These are phyloP conservation scores for Verticillium tricorpus DNA, from an alignment of 2,329 filamentous ascomycete species.

Conservation along the genomic window DNA sequence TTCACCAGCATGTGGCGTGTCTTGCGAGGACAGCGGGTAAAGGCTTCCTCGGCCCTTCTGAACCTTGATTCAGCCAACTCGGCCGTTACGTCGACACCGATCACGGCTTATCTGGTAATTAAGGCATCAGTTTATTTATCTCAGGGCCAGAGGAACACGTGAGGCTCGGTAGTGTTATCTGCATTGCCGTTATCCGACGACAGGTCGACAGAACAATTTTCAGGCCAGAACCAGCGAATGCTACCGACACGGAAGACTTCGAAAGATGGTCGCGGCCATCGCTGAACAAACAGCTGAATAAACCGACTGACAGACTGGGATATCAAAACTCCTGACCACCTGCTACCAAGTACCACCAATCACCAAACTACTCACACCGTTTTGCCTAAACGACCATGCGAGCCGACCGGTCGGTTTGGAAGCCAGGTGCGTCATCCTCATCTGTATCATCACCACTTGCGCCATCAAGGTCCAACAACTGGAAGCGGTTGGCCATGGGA, in stretches of 20 bases:
- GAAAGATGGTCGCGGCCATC: too few relatives aligned
- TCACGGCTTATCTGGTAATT: constrained; percentile 24
- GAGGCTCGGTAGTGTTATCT: too few relatives aligned
- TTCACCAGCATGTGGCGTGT: too few relatives aligned
- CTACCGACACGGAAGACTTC: too few relatives aligned
- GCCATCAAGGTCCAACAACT: constrained; percentile 49
- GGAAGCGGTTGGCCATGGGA: constrained; percentile 55
- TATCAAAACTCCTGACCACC: neutral
- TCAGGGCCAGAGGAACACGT: too few relatives aligned
- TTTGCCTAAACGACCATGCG: neutral
- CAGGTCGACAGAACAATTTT: too few relatives aligned
- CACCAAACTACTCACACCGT: neutral
- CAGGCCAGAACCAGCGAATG: too few relatives aligned
- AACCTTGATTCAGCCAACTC: constrained; percentile 52
- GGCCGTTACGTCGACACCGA: constrained; percentile 50
- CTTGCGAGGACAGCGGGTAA: too few relatives aligned
- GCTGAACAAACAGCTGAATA: neutral
- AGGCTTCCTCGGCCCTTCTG: neutral
- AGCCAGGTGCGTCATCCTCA: constrained; percentile 12
- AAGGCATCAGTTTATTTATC: too few relatives aligned
- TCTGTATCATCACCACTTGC: constrained; percentile 27
- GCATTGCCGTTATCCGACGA: too few relatives aligned
- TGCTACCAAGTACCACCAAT: neutral
- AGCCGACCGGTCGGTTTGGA: neutral
- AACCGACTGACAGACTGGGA: constrained; percentile 2